These are phyloP conservation scores for Herpetospermum pedunculosum DNA, from an alignment of 306 rosid species.

Conservation along the genomic window DNA sequence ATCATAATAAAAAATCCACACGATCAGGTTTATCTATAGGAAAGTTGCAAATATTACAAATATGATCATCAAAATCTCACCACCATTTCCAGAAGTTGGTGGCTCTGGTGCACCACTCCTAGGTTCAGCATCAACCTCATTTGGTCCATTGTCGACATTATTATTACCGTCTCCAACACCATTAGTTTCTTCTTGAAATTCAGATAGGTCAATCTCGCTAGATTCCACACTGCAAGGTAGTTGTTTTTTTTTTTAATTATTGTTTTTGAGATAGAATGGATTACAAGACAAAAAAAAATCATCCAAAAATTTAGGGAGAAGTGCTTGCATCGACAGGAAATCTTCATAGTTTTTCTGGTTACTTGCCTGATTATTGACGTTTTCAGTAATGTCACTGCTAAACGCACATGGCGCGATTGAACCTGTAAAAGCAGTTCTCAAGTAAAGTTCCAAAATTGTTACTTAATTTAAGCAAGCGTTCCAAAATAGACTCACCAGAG, in stretches of 20 bases:
- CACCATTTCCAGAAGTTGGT: slow-evolving; percentile 40
- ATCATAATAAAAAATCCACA: slow-evolving; percentile 16
- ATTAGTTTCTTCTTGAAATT: slow-evolving; percentile 58
- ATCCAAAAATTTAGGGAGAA: not conserved
- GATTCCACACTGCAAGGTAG: slow-evolving; percentile 73
- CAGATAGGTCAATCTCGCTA: slow-evolving; percentile 84
- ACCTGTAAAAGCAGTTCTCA: slow-evolving; percentile 35
- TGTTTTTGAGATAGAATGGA: not conserved
- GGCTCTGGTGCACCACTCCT: slow-evolving; percentile 34
- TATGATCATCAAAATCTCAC: slow-evolving; percentile 18
- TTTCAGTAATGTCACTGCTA: slow-evolving; percentile 76
- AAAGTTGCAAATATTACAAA: not conserved
- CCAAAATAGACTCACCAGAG: slow-evolving; percentile 36
- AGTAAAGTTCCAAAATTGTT: slow-evolving; percentile 12
- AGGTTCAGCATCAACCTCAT: slow-evolving; percentile 29
- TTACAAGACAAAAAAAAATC: not conserved
- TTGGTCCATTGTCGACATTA: slow-evolving; percentile 22
- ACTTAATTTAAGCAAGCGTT: not conserved
- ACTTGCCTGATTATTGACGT: slow-evolving; percentile 84
- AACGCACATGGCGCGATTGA: slow-evolving; percentile 58
- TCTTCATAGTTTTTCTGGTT: not conserved
- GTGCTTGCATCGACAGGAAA: slow-evolving; percentile 5
- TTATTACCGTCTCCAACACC: slow-evolving; percentile 19
- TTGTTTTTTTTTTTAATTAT: not conserved
- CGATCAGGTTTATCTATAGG: not conserved